Base-by-base conservation (phyloP, 129 eudicot genomes). In the Kitagawia praeruptora region DNA sequence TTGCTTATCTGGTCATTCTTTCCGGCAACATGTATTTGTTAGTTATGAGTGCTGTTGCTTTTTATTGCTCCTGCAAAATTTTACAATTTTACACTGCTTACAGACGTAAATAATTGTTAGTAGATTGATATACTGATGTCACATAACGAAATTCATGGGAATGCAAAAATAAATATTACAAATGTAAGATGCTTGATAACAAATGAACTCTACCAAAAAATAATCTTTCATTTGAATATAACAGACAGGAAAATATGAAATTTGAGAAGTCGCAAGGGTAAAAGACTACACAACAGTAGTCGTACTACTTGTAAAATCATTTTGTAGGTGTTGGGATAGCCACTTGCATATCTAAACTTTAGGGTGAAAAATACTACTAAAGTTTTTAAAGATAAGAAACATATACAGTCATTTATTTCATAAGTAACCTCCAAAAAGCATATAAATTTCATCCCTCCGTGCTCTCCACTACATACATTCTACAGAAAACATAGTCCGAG, bases 351-450 rank as follows among this genome's bases (percentile, higher is more conserved):
- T 67, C 73, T 34, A 67, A 67, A 16, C 21, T n/a, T 10, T 61
- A 37, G 41, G 73, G 40, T 31, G 41, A 31, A 34, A 67, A 67
- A 12, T 67, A 31, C 73, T 28, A 67, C 73, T 13, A 31, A 28
- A 67, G 10, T 12, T 67, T 67, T 31, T 31, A 31, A 13, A 31
- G 23, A 67, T 14, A 13, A 28, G 41, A 67, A 34, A 67, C 31
- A 3, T n/a, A 61, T 61, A 15, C 15, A 31, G 41, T 67, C 73
- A 31, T 74, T 74, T 74, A 74, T 74, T 75, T 25, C 12, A 46
- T 10, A 45, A 46, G 58, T 75, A 46, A 75, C 63, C 77, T 75
- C 61, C 77, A 25, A 74, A 42, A 42, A 73, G 31, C 54, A 46
- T 42, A 18, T 4, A 34, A 8, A 72, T 41, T 39, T 4, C 25